Evolutionary conservation across 2,329 filamentous ascomycete species (phyloP).

Genomic region (Orbilia brochopaga): DNA sequence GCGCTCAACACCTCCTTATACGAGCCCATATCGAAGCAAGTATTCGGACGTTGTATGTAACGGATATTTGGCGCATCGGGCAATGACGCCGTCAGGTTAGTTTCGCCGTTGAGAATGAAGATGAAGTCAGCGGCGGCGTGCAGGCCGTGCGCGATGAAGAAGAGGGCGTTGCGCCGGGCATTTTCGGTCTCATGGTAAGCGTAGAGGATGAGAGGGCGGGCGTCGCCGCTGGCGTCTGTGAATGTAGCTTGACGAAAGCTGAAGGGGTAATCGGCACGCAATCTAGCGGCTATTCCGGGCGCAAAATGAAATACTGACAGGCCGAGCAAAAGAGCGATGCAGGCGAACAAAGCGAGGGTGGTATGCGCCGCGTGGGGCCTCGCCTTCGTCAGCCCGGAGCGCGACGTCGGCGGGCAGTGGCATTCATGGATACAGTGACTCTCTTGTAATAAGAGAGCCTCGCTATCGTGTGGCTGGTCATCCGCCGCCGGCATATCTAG

Average conservation of each 20-base stretch:
- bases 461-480: too few species aligned
- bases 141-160: conserved; percentile 58
- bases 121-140: conserved; percentile 59
- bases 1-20: conserved; percentile 57
- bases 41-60: conserved; percentile 56
- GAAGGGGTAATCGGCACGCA: too few species aligned
- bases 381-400: too few species aligned
- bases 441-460: too few species aligned
- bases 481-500: too few species aligned
- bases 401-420: too few species aligned
- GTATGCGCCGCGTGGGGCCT: too few species aligned
- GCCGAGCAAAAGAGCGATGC: too few species aligned
- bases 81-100: conserved; percentile 54
- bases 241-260: background rate
- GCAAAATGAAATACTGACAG: too few species aligned
- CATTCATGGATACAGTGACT: too few species aligned
- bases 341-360: too few species aligned
- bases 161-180: conserved; percentile 57
- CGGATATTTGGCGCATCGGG: conserved; percentile 57
- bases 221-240: background rate
- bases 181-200: conserved; percentile 57
- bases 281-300: too few species aligned
- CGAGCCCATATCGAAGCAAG: conserved; percentile 58
- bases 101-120: conserved; percentile 59
- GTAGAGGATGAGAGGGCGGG: conserved; percentile 56